These are phyloP conservation scores for Coniferiporia sulphurascens DNA, from an alignment of 1,284 basidiomycete species.

Conservation along the genomic window DNA sequence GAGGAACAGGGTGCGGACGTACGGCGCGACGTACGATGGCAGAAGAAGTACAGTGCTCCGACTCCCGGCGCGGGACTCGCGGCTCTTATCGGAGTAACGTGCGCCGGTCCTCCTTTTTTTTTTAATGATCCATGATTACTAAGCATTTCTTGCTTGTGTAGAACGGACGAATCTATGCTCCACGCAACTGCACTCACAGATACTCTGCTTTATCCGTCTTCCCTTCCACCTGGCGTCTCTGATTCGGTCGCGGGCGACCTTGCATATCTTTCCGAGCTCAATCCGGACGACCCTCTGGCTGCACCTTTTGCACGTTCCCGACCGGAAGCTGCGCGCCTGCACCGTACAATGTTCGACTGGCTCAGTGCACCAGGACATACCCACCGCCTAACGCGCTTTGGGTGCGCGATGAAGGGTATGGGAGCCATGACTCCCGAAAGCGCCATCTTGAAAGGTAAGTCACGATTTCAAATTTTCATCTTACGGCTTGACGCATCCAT, in stretches of 20 bases:
- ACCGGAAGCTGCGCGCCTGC: conserved; percentile 6
- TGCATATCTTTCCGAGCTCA: conserved; percentile 10
- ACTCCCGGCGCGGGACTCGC: conserved; percentile 10
- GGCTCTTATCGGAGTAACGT: conserved; percentile 13
- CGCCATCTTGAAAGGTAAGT: background rate
- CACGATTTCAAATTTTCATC: too few species aligned
- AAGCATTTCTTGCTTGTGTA: background rate
- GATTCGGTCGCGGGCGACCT: conserved; percentile 21
- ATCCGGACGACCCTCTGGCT: too few species aligned
- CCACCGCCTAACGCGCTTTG: conserved; percentile 29
- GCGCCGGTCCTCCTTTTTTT: background rate
- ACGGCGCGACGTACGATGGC: background rate
- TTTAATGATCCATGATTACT: too few species aligned
- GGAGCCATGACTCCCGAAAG: conserved; percentile 14
- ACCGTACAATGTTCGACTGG: conserved; percentile 12
- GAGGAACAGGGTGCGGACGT: background rate
- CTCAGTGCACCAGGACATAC: conserved; percentile 25
- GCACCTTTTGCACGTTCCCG: too few species aligned
- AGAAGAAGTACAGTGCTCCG: conserved; percentile 8
- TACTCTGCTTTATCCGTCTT: conserved; percentile 28
- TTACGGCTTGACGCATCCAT: too few species aligned
- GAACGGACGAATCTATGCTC: conserved; percentile 2
- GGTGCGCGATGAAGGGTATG: conserved; percentile 32
- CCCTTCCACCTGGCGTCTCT: too few species aligned
- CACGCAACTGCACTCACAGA: conserved; percentile 27